A percentile compares a stretch with the other conserved stretches of the same genome.
phyloP scores from a whole-genome alignment of 2,329 filamentous ascomycete genomes.

The Emydomyces testavorans region DNA sequence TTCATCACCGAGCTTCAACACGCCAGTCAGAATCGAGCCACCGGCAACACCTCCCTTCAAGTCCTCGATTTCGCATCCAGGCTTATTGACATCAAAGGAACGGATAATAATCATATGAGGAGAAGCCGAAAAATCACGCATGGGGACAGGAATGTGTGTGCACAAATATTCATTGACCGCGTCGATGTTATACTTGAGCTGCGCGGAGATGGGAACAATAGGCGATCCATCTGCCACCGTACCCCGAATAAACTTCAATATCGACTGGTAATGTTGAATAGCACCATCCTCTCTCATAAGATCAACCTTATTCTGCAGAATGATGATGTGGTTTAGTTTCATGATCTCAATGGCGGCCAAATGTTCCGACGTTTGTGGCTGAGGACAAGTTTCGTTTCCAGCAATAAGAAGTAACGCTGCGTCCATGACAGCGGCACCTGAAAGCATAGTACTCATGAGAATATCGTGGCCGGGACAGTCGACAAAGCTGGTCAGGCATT shows the following conservation, averaged over 20 bases:
- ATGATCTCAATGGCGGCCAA: conserved; percentile 99
- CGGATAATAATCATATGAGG: conserved; percentile 99
- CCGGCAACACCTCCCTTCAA: conserved; percentile 97
- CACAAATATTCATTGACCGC: conserved; percentile 94
- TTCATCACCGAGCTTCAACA: conserved; percentile 92
- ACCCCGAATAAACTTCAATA: conserved; percentile 95
- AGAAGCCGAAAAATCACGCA: conserved; percentile 79
- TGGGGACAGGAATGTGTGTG: conserved; percentile 83
- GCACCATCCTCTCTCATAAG: conserved; percentile 94
- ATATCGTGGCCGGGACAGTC: conserved; percentile 99
- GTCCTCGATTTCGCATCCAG: conserved; percentile 95
- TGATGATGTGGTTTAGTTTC: conserved; percentile 99
- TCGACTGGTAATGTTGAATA: conserved; percentile 88
- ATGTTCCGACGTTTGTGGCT: conserved; percentile 97
- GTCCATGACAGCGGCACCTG: conserved; percentile 98
- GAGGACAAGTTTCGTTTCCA: conserved; percentile 95
- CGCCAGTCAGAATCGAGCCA: conserved; percentile 91
- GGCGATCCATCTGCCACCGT: conserved; percentile 91
- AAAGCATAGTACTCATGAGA: conserved; percentile 99
- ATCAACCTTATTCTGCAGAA: conserved; percentile 99
- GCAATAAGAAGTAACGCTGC: conserved; percentile 91
- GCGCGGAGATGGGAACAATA: conserved; percentile 91
- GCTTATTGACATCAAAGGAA: conserved; percentile 99
- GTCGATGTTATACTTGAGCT: conserved; percentile 99
- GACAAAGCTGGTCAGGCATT: conserved; percentile 56